Evolutionary conservation across 1,139 yeast genomes (phyloP).

Genomic region (Yamadazyma kanchanaburiensis): DNA sequence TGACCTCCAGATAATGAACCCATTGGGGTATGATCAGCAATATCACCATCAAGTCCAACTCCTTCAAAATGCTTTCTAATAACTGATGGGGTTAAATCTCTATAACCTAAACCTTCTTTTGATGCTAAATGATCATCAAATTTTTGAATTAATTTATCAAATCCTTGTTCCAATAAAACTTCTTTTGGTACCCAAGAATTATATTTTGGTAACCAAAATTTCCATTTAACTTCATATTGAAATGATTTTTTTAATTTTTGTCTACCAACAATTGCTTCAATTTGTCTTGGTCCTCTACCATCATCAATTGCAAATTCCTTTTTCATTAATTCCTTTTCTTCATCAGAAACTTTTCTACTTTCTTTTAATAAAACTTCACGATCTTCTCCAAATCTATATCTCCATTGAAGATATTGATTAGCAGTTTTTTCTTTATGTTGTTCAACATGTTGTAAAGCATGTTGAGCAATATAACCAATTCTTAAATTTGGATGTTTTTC

Average conservation of each 20-base stretch:
- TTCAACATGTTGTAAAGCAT: constrained; percentile 95
- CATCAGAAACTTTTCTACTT: constrained; percentile 81
- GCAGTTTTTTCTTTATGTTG: constrained; percentile 97
- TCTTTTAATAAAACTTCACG: constrained; percentile 94
- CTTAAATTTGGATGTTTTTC: constrained; percentile 98
- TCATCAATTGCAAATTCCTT: constrained; percentile 78
- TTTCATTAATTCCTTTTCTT: constrained; percentile 76
- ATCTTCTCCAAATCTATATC: constrained; percentile 96
- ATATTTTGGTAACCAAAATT: constrained; percentile 85
- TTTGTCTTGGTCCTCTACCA: constrained; percentile 83
- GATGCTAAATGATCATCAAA: constrained; percentile 99
- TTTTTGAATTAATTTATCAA: constrained; percentile 82
- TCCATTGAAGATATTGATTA: constrained; percentile 96
- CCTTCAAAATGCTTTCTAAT: constrained; percentile 96
- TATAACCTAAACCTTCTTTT: constrained; percentile 96
- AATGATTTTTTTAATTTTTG: constrained; percentile 93
- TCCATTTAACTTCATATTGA: constrained; percentile 98
- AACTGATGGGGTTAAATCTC: constrained; percentile 87
- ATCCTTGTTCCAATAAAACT: constrained; percentile 73
- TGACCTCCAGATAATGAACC: constrained; percentile 98
- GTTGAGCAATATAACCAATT: constrained; percentile 98
- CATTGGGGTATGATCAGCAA: constrained; percentile 96
- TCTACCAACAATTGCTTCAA: constrained; percentile 96
- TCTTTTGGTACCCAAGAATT: constrained; percentile 94
- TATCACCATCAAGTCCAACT: constrained; percentile 95